Evolutionary conservation across 352 stramenopile genomes (phyloP).

Genomic region (Globisporangium paroecandrum): DNA sequence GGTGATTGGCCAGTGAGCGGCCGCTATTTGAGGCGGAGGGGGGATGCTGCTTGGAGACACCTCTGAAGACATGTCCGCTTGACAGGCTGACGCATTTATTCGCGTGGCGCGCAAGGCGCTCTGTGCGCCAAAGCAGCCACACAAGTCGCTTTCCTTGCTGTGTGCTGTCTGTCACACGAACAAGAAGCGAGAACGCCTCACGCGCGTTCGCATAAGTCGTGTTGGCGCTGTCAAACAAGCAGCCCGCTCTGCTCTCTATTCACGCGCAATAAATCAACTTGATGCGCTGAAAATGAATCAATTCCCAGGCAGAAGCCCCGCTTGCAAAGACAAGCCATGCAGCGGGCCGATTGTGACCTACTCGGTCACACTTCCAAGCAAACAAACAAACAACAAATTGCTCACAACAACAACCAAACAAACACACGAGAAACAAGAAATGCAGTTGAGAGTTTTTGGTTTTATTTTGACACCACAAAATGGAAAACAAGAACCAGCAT

Average conservation of each 20-base stretch:
- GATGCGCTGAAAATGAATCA: conserved; percentile 11
- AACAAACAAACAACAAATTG: background rate
- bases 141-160: background rate
- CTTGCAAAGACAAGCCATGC: conserved; percentile 12
- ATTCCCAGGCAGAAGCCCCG: conserved; percentile 10
- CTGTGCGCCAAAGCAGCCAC: background rate
- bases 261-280: conserved; percentile 13
- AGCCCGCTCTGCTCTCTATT: conserved; percentile 3
- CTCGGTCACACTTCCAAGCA: conserved; percentile 1
- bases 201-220: no score
- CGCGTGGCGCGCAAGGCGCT: conserved; percentile 7
- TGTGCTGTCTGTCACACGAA: background rate
- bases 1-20: conserved; percentile 14
- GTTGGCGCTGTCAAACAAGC: background rate
- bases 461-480: background rate
- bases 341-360: background rate
- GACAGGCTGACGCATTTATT: background rate
- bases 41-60: background rate
- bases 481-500: background rate
- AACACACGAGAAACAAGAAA: background rate
- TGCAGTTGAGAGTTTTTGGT: background rate
- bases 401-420: background rate
- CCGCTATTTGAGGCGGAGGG: background rate
- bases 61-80: no score
- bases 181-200: background rate